These are phyloP conservation scores for Eragrostis nindensis DNA, from an alignment of 176 grass and related monocot genomes.

Conservation along the genomic window DNA sequence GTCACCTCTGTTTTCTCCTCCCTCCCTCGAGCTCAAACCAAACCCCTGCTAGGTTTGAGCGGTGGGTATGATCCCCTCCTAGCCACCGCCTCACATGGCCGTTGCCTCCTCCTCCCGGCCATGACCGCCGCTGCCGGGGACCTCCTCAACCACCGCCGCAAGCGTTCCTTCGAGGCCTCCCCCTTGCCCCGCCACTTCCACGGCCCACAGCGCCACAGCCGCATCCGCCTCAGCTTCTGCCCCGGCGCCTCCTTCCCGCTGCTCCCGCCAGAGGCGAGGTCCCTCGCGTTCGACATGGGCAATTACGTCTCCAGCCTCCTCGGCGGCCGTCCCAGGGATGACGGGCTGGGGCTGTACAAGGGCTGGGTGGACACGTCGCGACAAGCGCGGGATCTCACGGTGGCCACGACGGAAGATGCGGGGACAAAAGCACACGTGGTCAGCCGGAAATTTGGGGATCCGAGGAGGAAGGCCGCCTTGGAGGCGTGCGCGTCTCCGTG, in stretches of 20 bases:
- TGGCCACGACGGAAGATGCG: constrained; percentile 37
- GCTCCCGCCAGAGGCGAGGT: not conserved
- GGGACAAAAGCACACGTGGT: constrained; percentile 13
- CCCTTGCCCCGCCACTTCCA: constrained; percentile 6
- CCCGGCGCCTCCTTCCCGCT: not conserved
- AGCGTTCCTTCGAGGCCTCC: constrained; percentile 23
- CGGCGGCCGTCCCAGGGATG: not conserved
- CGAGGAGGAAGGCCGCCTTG: constrained; percentile 39
- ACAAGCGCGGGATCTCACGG: constrained; percentile 39
- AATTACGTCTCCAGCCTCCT: not conserved
- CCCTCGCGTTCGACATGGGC: constrained; percentile 45
- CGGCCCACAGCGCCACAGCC: constrained; percentile 31
- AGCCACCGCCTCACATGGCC: constrained; percentile 33
- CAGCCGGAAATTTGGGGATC: constrained; percentile 24
- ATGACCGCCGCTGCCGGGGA: not conserved
- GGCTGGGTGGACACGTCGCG: not conserved
- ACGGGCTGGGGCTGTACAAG: constrained; percentile 30
- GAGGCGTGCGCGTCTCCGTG: not conserved
- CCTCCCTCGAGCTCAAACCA: constrained; percentile 9
- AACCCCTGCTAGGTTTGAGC: constrained; percentile 39
- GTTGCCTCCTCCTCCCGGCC: constrained; percentile 4
- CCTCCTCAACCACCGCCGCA: constrained; percentile 1
- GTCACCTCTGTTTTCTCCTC: not conserved
- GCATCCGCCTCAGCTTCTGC: not conserved
- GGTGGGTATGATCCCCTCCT: constrained; percentile 31